Evolutionary conservation across 352 stramenopile species (phyloP), one percentile per base, ranked within the genome.

Genomic region (Pythium pectinolyticum): DNA sequence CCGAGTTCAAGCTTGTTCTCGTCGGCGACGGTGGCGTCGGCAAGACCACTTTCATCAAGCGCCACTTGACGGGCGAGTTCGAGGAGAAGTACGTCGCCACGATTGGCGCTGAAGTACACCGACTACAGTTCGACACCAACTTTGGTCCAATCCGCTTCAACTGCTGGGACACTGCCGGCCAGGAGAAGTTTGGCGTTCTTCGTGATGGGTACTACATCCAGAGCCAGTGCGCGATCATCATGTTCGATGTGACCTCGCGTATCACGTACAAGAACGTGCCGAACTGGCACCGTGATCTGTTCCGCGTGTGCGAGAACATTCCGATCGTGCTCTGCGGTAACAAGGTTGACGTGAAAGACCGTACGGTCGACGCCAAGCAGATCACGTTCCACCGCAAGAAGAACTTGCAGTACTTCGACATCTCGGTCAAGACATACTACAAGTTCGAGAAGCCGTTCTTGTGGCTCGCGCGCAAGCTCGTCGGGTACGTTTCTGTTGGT

Each of bases 391-490:
- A 99, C 85, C 92, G 97, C 73, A 99, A 99, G 89, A 99, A 99
- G 89, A 99, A 99, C 82, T 78, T 99, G 47, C 97, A 99, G 83
- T 99, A 99, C 82, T 99, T 99, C 69, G 97, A 99, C 85, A 99
- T 99, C 73, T 99, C 97, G 57, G 97, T 97, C 64, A 99, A 99
- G 90, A 99, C 90, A 28, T 99, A 99, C 89, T 99, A 99, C 88
- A 99, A 99, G 89, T 99, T 99, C 76, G 97, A 99, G 86, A 99
- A 99, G 89, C 97, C 97, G 48, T 99, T 99, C 85, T 84, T 99
- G 61, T 99, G 97, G 97, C 84, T 99, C 31, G 97, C 97, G 22
- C 94, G 97, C 70, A 99, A 99, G 88, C 89, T 99, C 70, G 90
- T 96, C 49, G 96, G 96, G 86, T 95, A 81, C 71, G 85, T 79